phyloP scores from a whole-genome alignment of 179 eudicot species.

The Pouteria campechiana region DNA sequence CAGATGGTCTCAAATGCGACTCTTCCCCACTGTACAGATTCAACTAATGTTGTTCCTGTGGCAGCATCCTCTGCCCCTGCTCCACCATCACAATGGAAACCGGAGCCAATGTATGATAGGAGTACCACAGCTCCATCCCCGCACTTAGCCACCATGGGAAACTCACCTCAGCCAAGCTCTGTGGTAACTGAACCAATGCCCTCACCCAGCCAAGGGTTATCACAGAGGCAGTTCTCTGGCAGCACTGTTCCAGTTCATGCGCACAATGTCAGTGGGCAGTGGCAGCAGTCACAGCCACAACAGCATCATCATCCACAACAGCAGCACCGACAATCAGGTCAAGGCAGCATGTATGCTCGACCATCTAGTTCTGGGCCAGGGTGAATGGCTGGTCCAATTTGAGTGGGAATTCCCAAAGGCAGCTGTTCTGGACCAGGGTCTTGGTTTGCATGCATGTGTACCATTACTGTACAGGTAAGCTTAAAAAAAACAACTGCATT shows the following conservation, averaged over 20 bases:
- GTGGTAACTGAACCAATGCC: constrained; percentile 29
- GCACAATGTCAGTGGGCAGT: constrained; percentile 23
- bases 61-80: constrained; percentile 29
- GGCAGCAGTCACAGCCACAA: constrained; percentile 31
- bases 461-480: constrained; percentile 55
- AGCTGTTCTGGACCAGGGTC: constrained; percentile 29
- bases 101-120: constrained; percentile 24
- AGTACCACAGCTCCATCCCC: constrained; percentile 15
- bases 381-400: constrained; percentile 16
- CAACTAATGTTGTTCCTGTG: constrained; percentile 14
- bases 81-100: constrained; percentile 17
- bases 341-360: constrained; percentile 17
- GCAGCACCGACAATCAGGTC: constrained; percentile 29
- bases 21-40: constrained; percentile 21
- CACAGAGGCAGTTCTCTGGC: constrained; percentile 27
- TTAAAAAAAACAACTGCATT: no score
- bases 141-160: constrained; percentile 21
- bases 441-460: constrained; percentile 28
- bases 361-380: constrained; percentile 28
- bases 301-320: constrained; percentile 27
- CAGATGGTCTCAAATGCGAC: constrained; percentile 9
- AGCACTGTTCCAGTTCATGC: constrained; percentile 20
- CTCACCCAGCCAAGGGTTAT: constrained; percentile 23
- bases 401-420: constrained; percentile 9
- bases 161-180: constrained; percentile 19